Percentiles rank a stretch among this genome's conserved stretches.
These are phyloP conservation scores for Claviceps digitariae DNA, from an alignment of 2,329 filamentous ascomycete genomes.

Conservation along the genomic window DNA sequence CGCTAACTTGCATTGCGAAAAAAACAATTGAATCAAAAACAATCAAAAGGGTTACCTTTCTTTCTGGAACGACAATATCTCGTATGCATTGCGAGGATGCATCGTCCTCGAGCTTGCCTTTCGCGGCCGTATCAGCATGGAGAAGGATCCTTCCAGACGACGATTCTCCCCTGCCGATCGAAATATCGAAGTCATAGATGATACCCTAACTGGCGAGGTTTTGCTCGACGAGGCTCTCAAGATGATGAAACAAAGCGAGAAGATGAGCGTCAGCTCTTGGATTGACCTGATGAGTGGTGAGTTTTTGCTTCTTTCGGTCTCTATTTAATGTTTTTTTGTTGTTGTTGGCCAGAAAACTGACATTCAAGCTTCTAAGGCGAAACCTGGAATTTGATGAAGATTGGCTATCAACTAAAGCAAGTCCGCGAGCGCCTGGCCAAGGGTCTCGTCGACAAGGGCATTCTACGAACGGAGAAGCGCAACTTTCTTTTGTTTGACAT, in stretches of 20 bases:
- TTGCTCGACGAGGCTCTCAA: constrained; percentile 94
- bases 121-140: constrained; percentile 93
- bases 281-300: constrained; percentile 97
- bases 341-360: not conserved
- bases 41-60: constrained; percentile 74
- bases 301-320: constrained; percentile 17
- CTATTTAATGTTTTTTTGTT: not conserved
- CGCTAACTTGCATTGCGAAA: constrained; percentile 6
- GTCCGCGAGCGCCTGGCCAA: constrained; percentile 95
- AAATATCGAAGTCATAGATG: constrained; percentile 92
- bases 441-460: constrained; percentile 95
- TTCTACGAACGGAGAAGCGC: constrained; percentile 94
- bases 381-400: constrained; percentile 99
- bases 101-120: constrained; percentile 97
- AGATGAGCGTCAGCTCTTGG: constrained; percentile 99
- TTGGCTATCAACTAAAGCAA: constrained; percentile 98
- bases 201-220: constrained; percentile 91
- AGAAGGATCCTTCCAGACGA: constrained; percentile 84
- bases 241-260: constrained; percentile 99
- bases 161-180: constrained; percentile 87
- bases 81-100: constrained; percentile 90
- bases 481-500: constrained; percentile 99
- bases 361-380: constrained; percentile 49
- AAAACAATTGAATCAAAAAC: not conserved
- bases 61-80: constrained; percentile 99